Conservation (phyloP, 352 stramenopile genomes). For the Pythium sp. region DNA sequence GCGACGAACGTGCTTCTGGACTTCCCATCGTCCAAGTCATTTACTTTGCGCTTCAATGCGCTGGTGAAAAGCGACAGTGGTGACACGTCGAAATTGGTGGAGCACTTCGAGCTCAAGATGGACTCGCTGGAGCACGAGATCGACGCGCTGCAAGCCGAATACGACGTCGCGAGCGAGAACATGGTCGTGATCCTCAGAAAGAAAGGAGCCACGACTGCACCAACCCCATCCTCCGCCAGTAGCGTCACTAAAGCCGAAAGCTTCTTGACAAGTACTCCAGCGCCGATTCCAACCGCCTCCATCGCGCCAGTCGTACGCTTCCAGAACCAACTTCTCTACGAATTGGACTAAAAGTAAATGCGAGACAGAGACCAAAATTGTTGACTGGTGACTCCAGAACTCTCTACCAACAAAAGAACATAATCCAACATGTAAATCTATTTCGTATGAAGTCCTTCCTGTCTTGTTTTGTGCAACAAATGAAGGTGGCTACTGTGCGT, state of each 20-base stretch:
- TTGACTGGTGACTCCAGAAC: no score
- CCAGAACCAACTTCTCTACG: constrained; percentile 72
- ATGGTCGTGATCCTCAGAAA: constrained; percentile 58
- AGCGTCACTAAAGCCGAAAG: not conserved
- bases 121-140: constrained; percentile 19
- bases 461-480: not conserved
- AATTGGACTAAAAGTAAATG: constrained; percentile 44
- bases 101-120: constrained; percentile 33
- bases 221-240: not conserved
- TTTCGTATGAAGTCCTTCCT: constrained; percentile 11
- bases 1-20: constrained; percentile 35
- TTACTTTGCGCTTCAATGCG: constrained; percentile 33
- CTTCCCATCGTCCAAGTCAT: constrained; percentile 29
- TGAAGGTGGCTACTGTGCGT: not conserved
- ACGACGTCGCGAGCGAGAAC: constrained; percentile 69
- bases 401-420: not conserved
- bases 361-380: not conserved
- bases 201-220: constrained; percentile 20
- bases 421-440: constrained; percentile 24
- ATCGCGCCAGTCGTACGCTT: constrained; percentile 36
- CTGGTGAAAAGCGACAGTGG: not conserved
- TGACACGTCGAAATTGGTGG: constrained; percentile 2
- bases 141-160: constrained; percentile 24
- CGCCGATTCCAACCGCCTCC: constrained; percentile 8
- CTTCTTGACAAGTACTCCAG: constrained; percentile 3